Base-by-base conservation (phyloP, 306 rosid species). In the Purshia tridentata region DNA sequence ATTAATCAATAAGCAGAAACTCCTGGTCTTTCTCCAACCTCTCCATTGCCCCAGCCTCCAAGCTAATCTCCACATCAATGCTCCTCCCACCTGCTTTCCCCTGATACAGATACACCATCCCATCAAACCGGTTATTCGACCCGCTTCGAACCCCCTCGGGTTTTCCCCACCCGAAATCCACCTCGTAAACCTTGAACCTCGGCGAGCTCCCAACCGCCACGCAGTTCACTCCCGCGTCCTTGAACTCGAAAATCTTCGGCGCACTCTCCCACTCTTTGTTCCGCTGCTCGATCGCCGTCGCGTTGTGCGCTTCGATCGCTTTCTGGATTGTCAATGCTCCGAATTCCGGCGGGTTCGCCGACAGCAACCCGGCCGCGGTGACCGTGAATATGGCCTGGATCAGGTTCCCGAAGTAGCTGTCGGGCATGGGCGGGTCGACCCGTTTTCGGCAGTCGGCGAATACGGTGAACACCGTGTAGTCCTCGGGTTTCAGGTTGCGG, bases 181-280 rank as follows among this genome's bases (percentile, higher is more conserved):
- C 92, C 23, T 89, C 95, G 72, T 94, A 94, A 29, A 94, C 97
- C 84, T 81, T 90, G 57, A 94, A 94, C 86, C 99, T 83, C 12
- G 99, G 99, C 44, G 99, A 91, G 85, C 99, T 94, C 55, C 99
- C 99, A 1, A 91, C 89, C 0, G 96, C 95, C 81, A 94, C 99
- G 70, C 95, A 86, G 80, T 94, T 94, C 69, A 85, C 82, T n/a
- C 99, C 99, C 0, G 99, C 97, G 51, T 94, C 99, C 81, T 94
- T 91, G 86, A 77, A 94, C 78, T 94, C 73, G 22, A 89, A 91
- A 1, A 94, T 91, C 82, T 91, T 89, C 0, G 99, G 99, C 40
- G 85, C 82, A 16, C 80, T 86, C 75, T 94, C 99, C 99, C 99
- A 94, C 75, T 91, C 91, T 1, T 86, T 85, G 88, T 94, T 94